Conservation (phyloP, 1,139 yeast genomes). For the Yamadazyma aaseri region DNA sequence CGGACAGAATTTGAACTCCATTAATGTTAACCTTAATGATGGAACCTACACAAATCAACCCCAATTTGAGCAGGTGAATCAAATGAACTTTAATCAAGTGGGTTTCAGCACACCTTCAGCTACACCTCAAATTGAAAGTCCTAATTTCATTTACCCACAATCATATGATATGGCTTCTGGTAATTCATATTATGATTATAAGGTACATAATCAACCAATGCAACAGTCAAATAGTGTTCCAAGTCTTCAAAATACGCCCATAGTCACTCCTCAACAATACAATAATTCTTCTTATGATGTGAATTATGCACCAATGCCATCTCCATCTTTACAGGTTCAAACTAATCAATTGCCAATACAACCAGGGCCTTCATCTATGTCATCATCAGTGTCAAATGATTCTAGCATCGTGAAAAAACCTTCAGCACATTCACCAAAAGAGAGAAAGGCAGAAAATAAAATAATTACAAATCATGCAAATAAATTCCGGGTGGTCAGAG, state of each 20-base stretch:
- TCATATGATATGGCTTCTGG: conserved; percentile 12
- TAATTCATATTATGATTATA: conserved; percentile 12
- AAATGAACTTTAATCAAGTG: conserved; percentile 1
- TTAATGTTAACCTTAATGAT: conserved; percentile 3
- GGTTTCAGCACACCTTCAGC: conserved; percentile 11
- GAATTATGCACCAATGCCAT: not conserved
- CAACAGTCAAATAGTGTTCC: conserved; percentile 3
- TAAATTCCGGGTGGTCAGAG: conserved; percentile 48
- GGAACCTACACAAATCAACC: not conserved
- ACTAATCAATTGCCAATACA: conserved; percentile 1
- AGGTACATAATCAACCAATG: conserved; percentile 4
- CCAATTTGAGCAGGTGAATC: not conserved
- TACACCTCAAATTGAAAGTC: conserved; percentile 17
- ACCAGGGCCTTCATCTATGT: conserved; percentile 1
- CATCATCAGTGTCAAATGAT: conserved; percentile 3
- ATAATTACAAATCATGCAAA: conserved; percentile 14
- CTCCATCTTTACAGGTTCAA: conserved; percentile 4
- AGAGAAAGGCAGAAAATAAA: conserved; percentile 14
- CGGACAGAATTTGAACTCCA: conserved; percentile 2
- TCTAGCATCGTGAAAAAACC: conserved; percentile 1
- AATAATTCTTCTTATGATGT: not conserved
- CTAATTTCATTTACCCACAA: conserved; percentile 11
- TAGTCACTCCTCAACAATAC: not conserved
- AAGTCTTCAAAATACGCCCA: not conserved
- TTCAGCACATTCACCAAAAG: conserved; percentile 7